Base-by-base conservation (phyloP, 2,329 filamentous ascomycete species). In the Pseudohalonectria lignicola region DNA sequence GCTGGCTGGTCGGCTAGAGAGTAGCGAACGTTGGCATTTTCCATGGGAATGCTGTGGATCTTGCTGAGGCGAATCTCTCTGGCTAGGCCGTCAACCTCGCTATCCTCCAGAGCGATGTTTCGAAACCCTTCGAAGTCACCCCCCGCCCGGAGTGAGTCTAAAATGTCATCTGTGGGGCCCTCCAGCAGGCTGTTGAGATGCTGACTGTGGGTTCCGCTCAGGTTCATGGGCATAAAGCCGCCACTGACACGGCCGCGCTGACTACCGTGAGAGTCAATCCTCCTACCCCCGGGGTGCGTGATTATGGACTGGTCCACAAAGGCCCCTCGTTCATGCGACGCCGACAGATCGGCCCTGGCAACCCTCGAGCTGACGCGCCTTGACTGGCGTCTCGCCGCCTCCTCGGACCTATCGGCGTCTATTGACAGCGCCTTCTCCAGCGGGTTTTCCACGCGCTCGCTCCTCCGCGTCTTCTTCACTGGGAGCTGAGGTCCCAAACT, bases 301-400 rank as follows among this genome's bases (percentile, higher is more conserved):
- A 60, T 52, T 3, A 56, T 67, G 46, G 54, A 59, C 54, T 71
- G 74, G 35, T 94, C 87, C 20, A 79, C 73, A 53, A 94, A 93
- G n/a, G 79, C 73, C 1, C 79, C 71, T 49, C 84, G 74, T 48
- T 94, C 87, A 46, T 90, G 84, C 13, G 82, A 92, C 9, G 85
- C 81, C 1, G 86, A 90, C 16, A 95, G 65, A 53, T 95, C 90
- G 23, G 85, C 83, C 50, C 90, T 74, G 13, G 88, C 88, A 38
- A 95, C 68, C 61, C 94, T 74, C 13, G 90, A 96, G 62, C 92
- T 98, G 19, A 96, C 82, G 36, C 92, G 76, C 31, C 92, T 77
- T 15, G 76, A 81, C 43, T 75, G 76, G 42, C 76, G 66, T 37
- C 76, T 63, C 0, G 69, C 69, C 11, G 66, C 65, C 13, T 68